Evolutionary conservation across 139 green algal genomes (phyloP), one percentile per base, ranked within the genome.

Genomic region (Closterium sp.): DNA sequence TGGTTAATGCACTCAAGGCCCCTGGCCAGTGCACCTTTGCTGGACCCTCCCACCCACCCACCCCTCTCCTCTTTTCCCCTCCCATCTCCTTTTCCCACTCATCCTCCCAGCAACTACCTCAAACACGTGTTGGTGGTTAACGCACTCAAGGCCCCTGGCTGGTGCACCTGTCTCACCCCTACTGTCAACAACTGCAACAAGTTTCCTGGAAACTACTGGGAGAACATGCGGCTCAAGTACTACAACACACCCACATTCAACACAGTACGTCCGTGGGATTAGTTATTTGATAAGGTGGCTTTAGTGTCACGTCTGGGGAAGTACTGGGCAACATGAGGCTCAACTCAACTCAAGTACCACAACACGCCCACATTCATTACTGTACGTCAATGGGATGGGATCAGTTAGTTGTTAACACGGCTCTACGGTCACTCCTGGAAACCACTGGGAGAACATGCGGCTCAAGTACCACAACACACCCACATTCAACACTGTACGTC

Each of bases 181-280:
- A 66, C 4, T 9, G 64, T 64, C 55, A 90, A 90, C 87, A 90
- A 90, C 87, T 90, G 87, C 87, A 23, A 4, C 36, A 25, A 33
- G 36, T 1, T 34, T 34, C 36, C 88, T 10, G 88, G 87, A 0
- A 34, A 0, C 1, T 91, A 87, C 36, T 91, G 88, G 88, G 88
- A 91, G 16, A 34, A 21, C 21, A 33, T 84, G n/a, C 86, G 86
- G 4, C 31, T 33, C 5, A 33, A 66, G 35, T 66, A 69, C 21
- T 89, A 84, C 30, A 3, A 34, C 86, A 89, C 86, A 33, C 86
- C 86, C 35, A 21, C 87, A 9, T 32, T 89, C 31, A 66, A 76
- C 0, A 86, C 16, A 28, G 86, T 89, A 76, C n/a, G n/a, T n/a
- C n/a, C n/a, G n/a, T n/a, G n/a, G n/a, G n/a, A n/a, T n/a, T n/a